Base-by-base conservation (phyloP, 495 filamentous ascomycete genomes). In the Amphirosellinia nigrospora region DNA sequence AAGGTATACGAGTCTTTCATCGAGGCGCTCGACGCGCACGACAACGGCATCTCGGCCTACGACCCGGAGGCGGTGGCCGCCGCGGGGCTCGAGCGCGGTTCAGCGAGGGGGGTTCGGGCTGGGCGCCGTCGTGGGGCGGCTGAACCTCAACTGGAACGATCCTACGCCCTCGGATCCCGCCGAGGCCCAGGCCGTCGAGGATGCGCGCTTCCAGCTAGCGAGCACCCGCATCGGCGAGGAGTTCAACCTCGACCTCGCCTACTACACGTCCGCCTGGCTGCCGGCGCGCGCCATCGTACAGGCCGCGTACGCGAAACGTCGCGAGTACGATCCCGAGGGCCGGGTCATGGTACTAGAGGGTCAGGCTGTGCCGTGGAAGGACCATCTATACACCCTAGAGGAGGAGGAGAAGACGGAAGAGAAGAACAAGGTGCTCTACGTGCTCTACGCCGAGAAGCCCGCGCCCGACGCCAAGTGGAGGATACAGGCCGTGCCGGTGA, bases 11-110 rank as follows among this genome's bases (percentile, higher is more conserved):
- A 89, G 58, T 91, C 92, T 75, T 97, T 98, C 81, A 89, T 99
- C 80, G 96, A 99, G 82, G 93, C 96, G 21, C 88, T 99, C 48
- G 96, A 99, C 81, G 96, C 94, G 66, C 94, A 98, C 79, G 96
- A 99, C 83, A 99, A 99, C 80, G 96, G 96, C 70, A 92, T 99
- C 76, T 87, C 86, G 21, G 88, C 81, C 50, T 97, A 97, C 80
- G 92, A 95, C 74, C 77, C 88, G 2, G 84, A 84, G 8, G 88
- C 82, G 7, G 73, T 97, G 9, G 76, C 80, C 21, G 86, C 86
- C 10, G 90, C 91, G 2, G 88, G 87, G 15, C 75, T 97, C 50
- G 79, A 92, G 78, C 93, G 82, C 86, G 89, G 65, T 99, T 97
- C 79, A 89, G 89, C 68, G 86, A 94, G 89, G 90, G 55, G 92